phyloP scores from a whole-genome alignment of 129 eudicot genomes.

The Daucus carota region DH1_v3.0 NC_030387.2:36367501-36368000 shows the following conservation, averaged over 20 bases:
- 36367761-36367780: slow-evolving; percentile 59
- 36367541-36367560: too few relatives aligned
- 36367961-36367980: not conserved
- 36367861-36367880: not conserved
- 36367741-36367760: slow-evolving; percentile 54
- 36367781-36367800: slow-evolving; percentile 71
- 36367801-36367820: not conserved
- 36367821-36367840: not conserved
- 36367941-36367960: not conserved
- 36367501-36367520: too few relatives aligned
- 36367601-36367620: not conserved
- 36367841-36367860: not conserved
- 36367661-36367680: slow-evolving; percentile 69
- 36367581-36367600: too few relatives aligned
- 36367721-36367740: slow-evolving; percentile 69
- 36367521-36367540: too few relatives aligned
- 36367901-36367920: not conserved
- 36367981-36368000: not conserved
- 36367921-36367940: not conserved
- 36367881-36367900: not conserved
- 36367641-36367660: slow-evolving; percentile 79
- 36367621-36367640: slow-evolving; percentile 94
- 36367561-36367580: too few relatives aligned
- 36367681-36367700: slow-evolving; percentile 81
- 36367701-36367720: slow-evolving; percentile 78